phyloP scores from a whole-genome alignment of 2,329 filamentous ascomycete species.

The Colletotrichum magnum region DNA sequence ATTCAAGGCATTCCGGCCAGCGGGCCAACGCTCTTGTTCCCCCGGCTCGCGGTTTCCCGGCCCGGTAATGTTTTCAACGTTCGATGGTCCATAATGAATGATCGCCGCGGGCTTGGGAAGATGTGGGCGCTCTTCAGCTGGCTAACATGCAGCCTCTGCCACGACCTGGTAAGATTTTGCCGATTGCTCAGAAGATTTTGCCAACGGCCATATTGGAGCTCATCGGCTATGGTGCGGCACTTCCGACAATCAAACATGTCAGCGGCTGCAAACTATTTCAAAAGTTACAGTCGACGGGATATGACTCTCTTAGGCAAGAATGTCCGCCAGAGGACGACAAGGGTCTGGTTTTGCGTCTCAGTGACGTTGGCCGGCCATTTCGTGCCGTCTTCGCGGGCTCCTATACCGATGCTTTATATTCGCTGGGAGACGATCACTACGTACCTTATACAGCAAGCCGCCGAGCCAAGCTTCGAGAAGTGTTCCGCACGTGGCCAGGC shows the following conservation, averaged over 20 bases:
- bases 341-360: not conserved
- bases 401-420: not conserved
- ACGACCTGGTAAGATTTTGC: too few relatives aligned
- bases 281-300: not conserved
- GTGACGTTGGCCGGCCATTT: slow-evolving; percentile 7
- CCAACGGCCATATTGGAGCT: too few relatives aligned
- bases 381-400: slow-evolving; percentile 16
- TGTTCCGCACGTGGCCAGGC: slow-evolving; percentile 14
- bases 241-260: slow-evolving; percentile 48
- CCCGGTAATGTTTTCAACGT: slow-evolving; percentile 26
- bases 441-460: not conserved
- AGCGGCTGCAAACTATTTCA: too few relatives aligned
- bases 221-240: slow-evolving; percentile 41
- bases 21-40: slow-evolving; percentile 19
- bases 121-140: not conserved
- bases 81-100: slow-evolving; percentile 4
- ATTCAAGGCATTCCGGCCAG: slow-evolving; percentile 11
- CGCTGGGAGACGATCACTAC: not conserved
- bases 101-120: slow-evolving; percentile 2
- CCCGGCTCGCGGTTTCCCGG: slow-evolving; percentile 24
- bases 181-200: too few relatives aligned
- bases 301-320: not conserved
- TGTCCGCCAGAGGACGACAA: not conserved
- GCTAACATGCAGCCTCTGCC: not conserved
- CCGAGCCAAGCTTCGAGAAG: slow-evolving; percentile 35